Base-by-base conservation (phyloP, 2,329 filamentous ascomycete species). In the Grosmannia penicillata region DNA sequence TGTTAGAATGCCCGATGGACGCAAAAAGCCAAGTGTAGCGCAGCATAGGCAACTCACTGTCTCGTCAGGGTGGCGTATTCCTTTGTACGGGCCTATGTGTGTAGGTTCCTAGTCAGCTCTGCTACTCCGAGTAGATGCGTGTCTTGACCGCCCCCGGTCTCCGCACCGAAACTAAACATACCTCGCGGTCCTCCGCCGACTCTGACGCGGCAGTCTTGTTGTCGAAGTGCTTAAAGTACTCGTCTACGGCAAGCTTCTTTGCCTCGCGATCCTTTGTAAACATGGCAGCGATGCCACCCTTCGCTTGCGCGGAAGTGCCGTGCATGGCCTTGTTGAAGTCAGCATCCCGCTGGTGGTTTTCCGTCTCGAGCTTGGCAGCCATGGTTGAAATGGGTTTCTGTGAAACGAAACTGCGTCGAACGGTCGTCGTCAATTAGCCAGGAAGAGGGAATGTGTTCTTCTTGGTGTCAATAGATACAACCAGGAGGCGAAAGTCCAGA, bases 21-120 rank as follows among this genome's bases (percentile, higher is more conserved):
- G 15, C 49, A 15, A 35, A 9, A 26, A 34, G 8, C 7, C n/a
- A 27, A 10, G 8, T 21, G n/a, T 5, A 26, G 11, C 6, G 26
- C 6, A 25, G 19, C 5, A 25, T 14, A 22, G 11, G 25, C 21
- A n/a, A 5, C 36, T 34, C 31, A 91, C 80, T 95, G 86, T 68
- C 83, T 78, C 34, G 89, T 95, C 55, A 96, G 64, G 26, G 85
- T 93, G 38, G 87, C 89, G 60, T 96, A 96, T 63, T 95, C 83
- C 43, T 78, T 80, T 53, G 78, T 76, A 55, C 86, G 76, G 48
- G 81, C 72, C 80, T 86, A 55, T 48, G 9, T n/a, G 14, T 17
- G 10, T 18, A 9, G 24, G 24, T 8, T 11, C 15, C 22, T 8
- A 22, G 8, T 28, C 25, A 22, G 11, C 7, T 4, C 25, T 36